These are phyloP conservation scores for Raphanus sativus DNA, from an alignment of 345 rosid genomes.

Conservation along the genomic window DNA sequence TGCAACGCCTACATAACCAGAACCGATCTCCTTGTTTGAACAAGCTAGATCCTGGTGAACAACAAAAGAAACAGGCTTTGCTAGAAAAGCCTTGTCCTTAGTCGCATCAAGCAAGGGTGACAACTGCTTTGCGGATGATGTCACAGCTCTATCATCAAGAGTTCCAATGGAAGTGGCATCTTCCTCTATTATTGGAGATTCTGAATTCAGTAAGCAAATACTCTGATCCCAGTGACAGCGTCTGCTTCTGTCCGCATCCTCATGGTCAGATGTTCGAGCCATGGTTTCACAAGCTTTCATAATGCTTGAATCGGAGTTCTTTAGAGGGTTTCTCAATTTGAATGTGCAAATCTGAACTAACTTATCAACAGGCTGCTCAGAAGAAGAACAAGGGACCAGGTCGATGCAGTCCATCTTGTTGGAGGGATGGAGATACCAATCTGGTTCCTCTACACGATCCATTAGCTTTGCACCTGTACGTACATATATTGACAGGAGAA, in stretches of 20 bases:
- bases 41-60: slow-evolving; percentile 7
- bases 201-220: slow-evolving; percentile 9
- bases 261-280: neutral
- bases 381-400: neutral
- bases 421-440: slow-evolving; percentile 22
- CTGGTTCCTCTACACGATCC: slow-evolving; percentile 18
- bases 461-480: slow-evolving; percentile 31
- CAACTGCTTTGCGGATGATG: neutral
- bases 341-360: neutral
- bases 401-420: neutral
- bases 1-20: slow-evolving; percentile 8
- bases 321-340: neutral
- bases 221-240: slow-evolving; percentile 18
- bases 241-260: neutral
- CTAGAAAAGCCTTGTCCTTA: neutral
- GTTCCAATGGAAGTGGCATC: slow-evolving; percentile 3
- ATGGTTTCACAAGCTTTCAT: slow-evolving; percentile 29
- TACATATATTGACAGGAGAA: neutral
- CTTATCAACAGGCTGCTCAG: slow-evolving; percentile 3
- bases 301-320: slow-evolving; percentile 7
- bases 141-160: slow-evolving; percentile 6
- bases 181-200: neutral
- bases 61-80: slow-evolving; percentile 27
- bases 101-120: neutral
- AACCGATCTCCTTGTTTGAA: neutral